Conservation (phyloP, 257 asterid genomes). For the Jacaranda copaia region DNA sequence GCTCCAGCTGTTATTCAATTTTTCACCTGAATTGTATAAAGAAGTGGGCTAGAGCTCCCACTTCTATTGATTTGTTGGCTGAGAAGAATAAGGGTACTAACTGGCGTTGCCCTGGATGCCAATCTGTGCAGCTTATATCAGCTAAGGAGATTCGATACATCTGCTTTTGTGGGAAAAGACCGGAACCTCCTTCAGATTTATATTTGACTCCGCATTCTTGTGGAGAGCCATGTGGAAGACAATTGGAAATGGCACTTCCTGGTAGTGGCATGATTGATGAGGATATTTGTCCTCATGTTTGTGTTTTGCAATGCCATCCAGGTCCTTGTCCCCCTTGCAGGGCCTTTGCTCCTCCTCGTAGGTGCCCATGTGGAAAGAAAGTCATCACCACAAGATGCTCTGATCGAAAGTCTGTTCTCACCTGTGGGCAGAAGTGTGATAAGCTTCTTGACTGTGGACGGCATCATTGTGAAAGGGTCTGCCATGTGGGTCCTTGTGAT, state of each 20-base stretch:
- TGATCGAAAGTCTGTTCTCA: slow-evolving; percentile 80
- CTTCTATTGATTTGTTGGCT: slow-evolving; percentile 80
- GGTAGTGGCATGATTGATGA: slow-evolving; percentile 65
- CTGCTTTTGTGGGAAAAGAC: slow-evolving; percentile 93
- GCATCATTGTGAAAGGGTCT: slow-evolving; percentile 68
- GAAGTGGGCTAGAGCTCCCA: slow-evolving; percentile 99
- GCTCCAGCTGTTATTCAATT: slow-evolving; percentile 91
- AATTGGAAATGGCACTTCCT: slow-evolving; percentile 76
- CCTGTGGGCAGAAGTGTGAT: slow-evolving; percentile 88
- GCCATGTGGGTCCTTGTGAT: slow-evolving; percentile 93
- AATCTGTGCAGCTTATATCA: slow-evolving; percentile 86
- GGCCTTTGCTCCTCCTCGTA: slow-evolving; percentile 93
- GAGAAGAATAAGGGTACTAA: slow-evolving; percentile 87
- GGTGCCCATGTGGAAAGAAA: slow-evolving; percentile 95
- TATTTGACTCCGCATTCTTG: slow-evolving; percentile 98
- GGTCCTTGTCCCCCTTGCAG: slow-evolving; percentile 99
- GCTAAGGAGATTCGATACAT: slow-evolving; percentile 79
- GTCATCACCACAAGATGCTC: slow-evolving; percentile 90
- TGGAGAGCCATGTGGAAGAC: slow-evolving; percentile 96
- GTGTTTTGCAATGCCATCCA: slow-evolving; percentile 98
- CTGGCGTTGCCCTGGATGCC: slow-evolving; percentile 99
- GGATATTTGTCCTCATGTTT: slow-evolving; percentile 88
- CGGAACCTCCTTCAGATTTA: slow-evolving; percentile 88
- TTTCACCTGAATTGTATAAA: slow-evolving; percentile 86
- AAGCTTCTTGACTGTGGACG: slow-evolving; percentile 90